These are phyloP conservation scores for Colletotrichum sp. DNA, from an alignment of 2,329 filamentous ascomycete species.

Conservation along the genomic window DNA sequence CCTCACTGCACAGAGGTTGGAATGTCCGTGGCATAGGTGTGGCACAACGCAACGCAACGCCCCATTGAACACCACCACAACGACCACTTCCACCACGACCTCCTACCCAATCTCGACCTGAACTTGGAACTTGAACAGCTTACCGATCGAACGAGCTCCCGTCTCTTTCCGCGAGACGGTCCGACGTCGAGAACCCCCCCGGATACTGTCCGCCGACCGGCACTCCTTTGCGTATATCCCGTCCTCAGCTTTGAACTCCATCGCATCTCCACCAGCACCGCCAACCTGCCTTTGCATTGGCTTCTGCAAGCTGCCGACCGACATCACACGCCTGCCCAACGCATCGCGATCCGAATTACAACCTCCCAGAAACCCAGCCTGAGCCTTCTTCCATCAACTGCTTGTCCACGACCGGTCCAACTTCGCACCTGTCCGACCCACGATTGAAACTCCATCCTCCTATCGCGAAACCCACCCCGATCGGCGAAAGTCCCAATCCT, in stretches of 20 bases:
- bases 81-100: not conserved
- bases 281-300: conserved; percentile 12
- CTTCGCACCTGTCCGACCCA: not conserved
- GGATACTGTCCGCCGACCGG: not conserved
- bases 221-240: not conserved
- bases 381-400: not conserved
- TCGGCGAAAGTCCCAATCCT: not conserved
- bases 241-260: not conserved
- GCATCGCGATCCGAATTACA: not conserved
- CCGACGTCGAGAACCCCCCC: not conserved
- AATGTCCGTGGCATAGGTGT: not conserved
- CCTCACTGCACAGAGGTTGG: not conserved
- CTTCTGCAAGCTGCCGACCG: conserved; percentile 2
- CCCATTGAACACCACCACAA: not conserved
- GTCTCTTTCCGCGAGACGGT: not conserved
- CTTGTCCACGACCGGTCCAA: not conserved
- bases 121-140: not conserved
- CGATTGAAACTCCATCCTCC: not conserved
- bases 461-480: not conserved
- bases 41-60: not conserved
- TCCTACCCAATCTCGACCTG: not conserved
- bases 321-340: not conserved
- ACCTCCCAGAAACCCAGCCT: not conserved
- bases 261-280: conserved; percentile 14
- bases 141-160: not conserved